These are phyloP conservation scores for Meripilus lineatus DNA, from an alignment of 1,284 basidiomycete species.

Conservation along the genomic window DNA sequence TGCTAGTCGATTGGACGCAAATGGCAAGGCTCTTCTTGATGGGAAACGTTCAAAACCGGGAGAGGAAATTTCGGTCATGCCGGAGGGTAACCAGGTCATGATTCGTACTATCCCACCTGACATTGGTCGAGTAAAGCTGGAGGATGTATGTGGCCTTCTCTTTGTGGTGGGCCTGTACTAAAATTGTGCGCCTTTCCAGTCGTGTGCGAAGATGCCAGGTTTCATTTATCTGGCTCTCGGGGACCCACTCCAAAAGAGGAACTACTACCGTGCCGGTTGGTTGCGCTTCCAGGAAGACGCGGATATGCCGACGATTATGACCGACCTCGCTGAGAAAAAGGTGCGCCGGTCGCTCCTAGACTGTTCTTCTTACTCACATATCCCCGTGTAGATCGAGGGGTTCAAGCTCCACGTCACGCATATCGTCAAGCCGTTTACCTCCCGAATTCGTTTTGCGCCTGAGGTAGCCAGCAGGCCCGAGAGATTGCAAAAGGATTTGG, in stretches of 20 bases:
- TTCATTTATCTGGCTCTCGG: constrained; percentile 83
- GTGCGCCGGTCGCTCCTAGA: constrained; percentile 35
- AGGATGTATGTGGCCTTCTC: constrained; percentile 58
- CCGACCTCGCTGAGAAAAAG: constrained; percentile 78
- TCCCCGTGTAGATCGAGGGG: constrained; percentile 69
- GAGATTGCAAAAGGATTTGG: constrained; percentile 74
- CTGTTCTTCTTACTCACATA: constrained; percentile 5
- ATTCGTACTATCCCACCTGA: constrained; percentile 91
- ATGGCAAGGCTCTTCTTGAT: constrained; percentile 48
- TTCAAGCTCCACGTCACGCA: constrained; percentile 89
- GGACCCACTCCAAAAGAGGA: constrained; percentile 85
- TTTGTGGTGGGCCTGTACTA: constrained; percentile 8
- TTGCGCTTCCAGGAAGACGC: constrained; percentile 79
- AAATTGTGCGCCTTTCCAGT: constrained; percentile 34
- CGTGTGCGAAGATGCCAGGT: constrained; percentile 60
- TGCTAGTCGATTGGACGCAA: constrained; percentile 46
- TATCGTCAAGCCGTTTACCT: constrained; percentile 74
- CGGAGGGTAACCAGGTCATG: constrained; percentile 86
- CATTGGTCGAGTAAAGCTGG: constrained; percentile 81
- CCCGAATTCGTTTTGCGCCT: constrained; percentile 74
- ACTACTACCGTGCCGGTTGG: constrained; percentile 92
- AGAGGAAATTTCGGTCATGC: constrained; percentile 73
- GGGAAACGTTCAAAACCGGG: constrained; percentile 47
- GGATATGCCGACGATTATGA: constrained; percentile 71
- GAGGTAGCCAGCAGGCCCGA: constrained; percentile 76